phyloP scores from a whole-genome alignment of 1,284 basidiomycete species.

The Cryptococcus maquisensis region DNA sequence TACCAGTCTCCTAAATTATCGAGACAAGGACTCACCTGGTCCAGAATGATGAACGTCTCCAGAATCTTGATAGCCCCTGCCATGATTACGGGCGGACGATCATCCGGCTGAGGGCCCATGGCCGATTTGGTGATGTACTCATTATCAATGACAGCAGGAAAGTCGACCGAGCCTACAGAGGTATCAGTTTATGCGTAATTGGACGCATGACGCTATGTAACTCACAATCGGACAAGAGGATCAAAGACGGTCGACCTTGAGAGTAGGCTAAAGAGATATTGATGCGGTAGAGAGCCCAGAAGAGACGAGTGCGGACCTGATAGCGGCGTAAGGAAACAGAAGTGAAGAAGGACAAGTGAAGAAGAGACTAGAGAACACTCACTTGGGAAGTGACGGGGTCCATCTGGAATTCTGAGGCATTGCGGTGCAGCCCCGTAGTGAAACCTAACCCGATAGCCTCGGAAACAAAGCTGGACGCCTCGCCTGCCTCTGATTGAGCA shows the following conservation, averaged over 20 bases:
- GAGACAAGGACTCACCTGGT: constrained; percentile 1
- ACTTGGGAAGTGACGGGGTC: constrained; percentile 12
- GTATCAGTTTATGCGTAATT: not conserved
- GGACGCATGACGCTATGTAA: not conserved
- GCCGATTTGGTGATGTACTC: constrained; percentile 8
- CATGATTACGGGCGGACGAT: constrained; percentile 7
- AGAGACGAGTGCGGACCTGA: constrained; percentile 8
- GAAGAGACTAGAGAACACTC: not conserved
- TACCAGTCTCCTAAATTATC: not conserved
- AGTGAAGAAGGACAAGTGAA: not conserved
- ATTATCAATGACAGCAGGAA: constrained; percentile 12
- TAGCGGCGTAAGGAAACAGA: not conserved
- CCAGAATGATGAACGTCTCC: constrained; percentile 10
- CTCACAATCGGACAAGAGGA: constrained; percentile 9
- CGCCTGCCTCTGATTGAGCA: not conserved
- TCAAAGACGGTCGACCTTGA: constrained; percentile 11
- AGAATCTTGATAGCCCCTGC: constrained; percentile 9
- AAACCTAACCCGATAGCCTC: constrained; percentile 12
- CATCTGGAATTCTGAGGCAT: constrained; percentile 9
- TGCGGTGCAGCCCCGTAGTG: constrained; percentile 11
- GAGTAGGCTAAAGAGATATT: constrained; percentile 11
- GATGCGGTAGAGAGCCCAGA: constrained; percentile 13
- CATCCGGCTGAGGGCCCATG: constrained; percentile 9
- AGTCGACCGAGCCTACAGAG: constrained; percentile 4
- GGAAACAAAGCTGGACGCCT: constrained; percentile 9